Evolutionary conservation across 1,284 basidiomycete genomes (phyloP).

Genomic region (Ustilago loliicola): DNA sequence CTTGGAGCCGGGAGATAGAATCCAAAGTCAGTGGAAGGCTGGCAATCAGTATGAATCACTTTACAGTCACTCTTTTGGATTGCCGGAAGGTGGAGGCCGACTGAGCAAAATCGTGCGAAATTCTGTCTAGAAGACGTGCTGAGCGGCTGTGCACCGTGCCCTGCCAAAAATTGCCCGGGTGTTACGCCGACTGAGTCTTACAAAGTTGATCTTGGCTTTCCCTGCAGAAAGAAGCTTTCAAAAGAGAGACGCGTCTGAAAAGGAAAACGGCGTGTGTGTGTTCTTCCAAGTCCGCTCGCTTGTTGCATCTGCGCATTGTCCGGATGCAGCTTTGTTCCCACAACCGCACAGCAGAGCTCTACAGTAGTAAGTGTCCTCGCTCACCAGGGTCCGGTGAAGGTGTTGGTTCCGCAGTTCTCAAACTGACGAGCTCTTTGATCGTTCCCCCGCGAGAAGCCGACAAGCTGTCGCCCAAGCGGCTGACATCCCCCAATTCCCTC

Average conservation of each 20-base stretch:
- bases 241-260: conserved; percentile 9
- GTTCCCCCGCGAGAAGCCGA: conserved; percentile 3
- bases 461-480: background rate
- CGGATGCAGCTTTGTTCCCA: conserved; percentile 2
- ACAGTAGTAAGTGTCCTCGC: too few species aligned
- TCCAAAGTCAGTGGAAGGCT: background rate
- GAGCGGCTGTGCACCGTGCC: too few species aligned
- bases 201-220: background rate
- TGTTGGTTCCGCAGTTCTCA: background rate
- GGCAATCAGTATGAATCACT: conserved; percentile 16
- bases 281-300: conserved; percentile 13
- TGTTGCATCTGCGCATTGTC: background rate
- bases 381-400: background rate
- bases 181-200: conserved; percentile 4
- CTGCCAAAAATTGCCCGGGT: background rate
- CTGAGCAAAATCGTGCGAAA: conserved; percentile 10
- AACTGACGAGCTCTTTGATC: conserved; percentile 2
- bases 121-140: conserved; percentile 12
- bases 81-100: conserved; percentile 3
- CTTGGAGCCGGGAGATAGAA: background rate
- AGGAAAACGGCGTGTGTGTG: background rate
- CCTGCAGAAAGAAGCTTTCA: conserved; percentile 8
- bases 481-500: background rate
- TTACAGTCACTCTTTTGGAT: conserved; percentile 13
- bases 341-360: conserved; percentile 13